Evolutionary conservation across 257 asterid species (phyloP).

Genomic region (Ilex aquifolium): DNA sequence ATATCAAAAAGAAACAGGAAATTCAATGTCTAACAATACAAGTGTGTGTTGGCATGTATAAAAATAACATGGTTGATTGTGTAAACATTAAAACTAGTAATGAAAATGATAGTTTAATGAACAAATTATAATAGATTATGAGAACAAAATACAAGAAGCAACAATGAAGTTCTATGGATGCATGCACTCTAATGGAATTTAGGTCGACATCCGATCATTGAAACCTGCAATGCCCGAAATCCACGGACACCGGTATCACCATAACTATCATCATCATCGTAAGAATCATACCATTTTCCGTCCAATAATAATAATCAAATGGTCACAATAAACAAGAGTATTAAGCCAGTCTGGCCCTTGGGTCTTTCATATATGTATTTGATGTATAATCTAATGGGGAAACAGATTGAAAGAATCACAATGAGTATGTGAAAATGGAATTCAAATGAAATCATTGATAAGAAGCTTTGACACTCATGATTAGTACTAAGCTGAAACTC

Average conservation of each 20-base stretch:
- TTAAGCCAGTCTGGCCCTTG: background rate
- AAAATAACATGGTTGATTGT: constrained; percentile 43
- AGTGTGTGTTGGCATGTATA: constrained; percentile 48
- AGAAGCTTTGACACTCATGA: no score
- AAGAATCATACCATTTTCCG: background rate
- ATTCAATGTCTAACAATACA: constrained; percentile 47
- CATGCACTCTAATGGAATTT: constrained; percentile 45
- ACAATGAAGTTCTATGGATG: constrained; percentile 27
- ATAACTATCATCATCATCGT: background rate
- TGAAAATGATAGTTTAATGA: constrained; percentile 10
- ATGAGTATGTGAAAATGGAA: background rate
- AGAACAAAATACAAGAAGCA: background rate
- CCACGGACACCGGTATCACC: constrained; percentile 10
- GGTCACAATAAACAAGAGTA: background rate
- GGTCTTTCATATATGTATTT: no score
- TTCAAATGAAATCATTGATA: background rate
- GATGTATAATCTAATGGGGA: no score
- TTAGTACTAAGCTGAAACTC: no score
- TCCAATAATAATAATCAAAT: background rate
- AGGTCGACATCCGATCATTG: constrained; percentile 40
- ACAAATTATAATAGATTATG: background rate
- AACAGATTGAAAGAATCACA: no score
- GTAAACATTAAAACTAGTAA: background rate
- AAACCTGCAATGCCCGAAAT: constrained; percentile 10
- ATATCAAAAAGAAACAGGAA: constrained; percentile 39